These are phyloP conservation scores for Debaryomyces sp. DNA, from an alignment of 1,139 yeast species.

Conservation along the genomic window DNA sequence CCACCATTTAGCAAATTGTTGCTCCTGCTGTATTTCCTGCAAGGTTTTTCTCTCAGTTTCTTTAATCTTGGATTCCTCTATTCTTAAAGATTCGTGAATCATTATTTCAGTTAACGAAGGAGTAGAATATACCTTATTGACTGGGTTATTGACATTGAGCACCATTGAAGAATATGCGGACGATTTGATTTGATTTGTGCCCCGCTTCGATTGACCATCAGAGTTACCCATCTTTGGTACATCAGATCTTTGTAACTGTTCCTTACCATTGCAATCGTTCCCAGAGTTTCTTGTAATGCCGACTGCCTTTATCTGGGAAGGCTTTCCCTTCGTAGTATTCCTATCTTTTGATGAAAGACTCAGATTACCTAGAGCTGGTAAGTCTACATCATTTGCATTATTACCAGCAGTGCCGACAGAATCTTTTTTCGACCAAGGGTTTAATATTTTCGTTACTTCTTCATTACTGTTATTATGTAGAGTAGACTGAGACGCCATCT, in stretches of 20 bases:
- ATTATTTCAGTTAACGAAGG: constrained; percentile 41
- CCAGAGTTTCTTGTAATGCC: not conserved
- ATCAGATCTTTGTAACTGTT: not conserved
- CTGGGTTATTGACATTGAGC: not conserved
- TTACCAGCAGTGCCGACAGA: not conserved
- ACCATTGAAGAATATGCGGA: not conserved
- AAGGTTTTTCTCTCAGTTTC: constrained; percentile 45
- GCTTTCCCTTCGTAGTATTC: not conserved
- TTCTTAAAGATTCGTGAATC: constrained; percentile 50
- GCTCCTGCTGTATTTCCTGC: constrained; percentile 75
- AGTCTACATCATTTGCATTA: not conserved
- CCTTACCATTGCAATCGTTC: not conserved
- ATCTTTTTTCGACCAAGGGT: constrained; percentile 5
- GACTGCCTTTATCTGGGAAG: not conserved
- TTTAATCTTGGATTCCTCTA: constrained; percentile 36
- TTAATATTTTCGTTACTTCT: not conserved
- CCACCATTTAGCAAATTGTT: constrained; percentile 85
- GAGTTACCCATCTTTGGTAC: not conserved
- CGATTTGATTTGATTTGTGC: not conserved
- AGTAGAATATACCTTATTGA: constrained; percentile 7
- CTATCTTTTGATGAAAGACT: not conserved
- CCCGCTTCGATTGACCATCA: not conserved
- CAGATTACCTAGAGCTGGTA: constrained; percentile 16
- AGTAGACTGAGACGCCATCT: constrained; percentile 17
- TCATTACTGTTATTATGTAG: not conserved